Percentiles rank a stretch among this genome's conserved stretches.
phyloP scores from a whole-genome alignment of 768 basidiomycete species.

The Lentinula detonsa region DNA sequence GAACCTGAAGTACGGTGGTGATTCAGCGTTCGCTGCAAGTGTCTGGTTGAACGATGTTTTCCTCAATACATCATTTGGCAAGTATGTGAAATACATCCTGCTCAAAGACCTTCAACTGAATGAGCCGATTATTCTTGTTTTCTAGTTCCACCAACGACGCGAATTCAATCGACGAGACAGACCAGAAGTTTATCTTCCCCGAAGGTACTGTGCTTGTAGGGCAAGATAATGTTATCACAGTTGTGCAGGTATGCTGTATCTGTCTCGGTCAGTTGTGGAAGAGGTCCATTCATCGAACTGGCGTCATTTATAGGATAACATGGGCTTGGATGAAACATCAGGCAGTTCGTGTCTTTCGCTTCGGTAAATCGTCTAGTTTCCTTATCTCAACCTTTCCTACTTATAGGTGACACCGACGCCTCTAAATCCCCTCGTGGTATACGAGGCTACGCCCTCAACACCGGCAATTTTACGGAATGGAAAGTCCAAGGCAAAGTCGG shows the following conservation, averaged over 20 bases:
- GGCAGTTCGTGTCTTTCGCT: conserved; percentile 9
- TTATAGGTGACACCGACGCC: conserved; percentile 21
- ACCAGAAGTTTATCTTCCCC: conserved; percentile 45
- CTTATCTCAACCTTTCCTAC: background rate
- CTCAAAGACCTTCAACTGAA: conserved; percentile 15
- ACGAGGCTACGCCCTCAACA: conserved; percentile 40
- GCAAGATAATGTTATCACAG: conserved; percentile 47
- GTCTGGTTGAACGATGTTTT: conserved; percentile 54
- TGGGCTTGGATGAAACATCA: conserved; percentile 47
- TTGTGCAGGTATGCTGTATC: conserved; percentile 31
- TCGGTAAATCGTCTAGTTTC: background rate
- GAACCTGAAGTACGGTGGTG: background rate
- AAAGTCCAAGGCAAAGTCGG: conserved; percentile 48
- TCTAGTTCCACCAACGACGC: conserved; percentile 61
- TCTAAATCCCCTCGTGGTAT: conserved; percentile 57
- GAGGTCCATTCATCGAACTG: no score
- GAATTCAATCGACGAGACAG: conserved; percentile 56
- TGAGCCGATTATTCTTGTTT: background rate
- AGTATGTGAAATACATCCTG: conserved; percentile 34
- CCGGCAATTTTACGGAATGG: conserved; percentile 38
- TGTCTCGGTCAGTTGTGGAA: no score
- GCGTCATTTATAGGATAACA: conserved; percentile 38
- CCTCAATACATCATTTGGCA: conserved; percentile 50
- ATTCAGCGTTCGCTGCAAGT: conserved; percentile 33
- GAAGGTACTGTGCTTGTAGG: conserved; percentile 33